phyloP scores from a whole-genome alignment of 257 asterid species.

The Avicennia marina region DNA sequence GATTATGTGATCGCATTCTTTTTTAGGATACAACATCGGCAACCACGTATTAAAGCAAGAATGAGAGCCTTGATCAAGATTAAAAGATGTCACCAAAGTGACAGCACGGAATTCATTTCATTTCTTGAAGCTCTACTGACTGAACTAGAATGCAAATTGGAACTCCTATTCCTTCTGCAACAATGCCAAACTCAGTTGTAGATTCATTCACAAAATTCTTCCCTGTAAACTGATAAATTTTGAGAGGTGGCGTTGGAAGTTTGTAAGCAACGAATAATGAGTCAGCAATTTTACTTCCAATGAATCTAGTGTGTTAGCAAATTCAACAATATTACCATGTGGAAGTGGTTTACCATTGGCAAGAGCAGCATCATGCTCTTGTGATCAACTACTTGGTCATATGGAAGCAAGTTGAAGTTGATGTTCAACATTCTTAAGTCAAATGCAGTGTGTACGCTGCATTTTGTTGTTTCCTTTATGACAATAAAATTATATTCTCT shows the following conservation, averaged over 20 bases:
- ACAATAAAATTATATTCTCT: not conserved
- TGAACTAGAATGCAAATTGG: not conserved
- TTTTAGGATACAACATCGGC: not conserved
- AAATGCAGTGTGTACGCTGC: not conserved
- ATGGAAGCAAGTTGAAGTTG: not conserved
- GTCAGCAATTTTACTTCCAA: not conserved
- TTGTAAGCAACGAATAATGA: not conserved
- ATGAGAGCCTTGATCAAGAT: not conserved
- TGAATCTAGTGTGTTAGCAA: not conserved
- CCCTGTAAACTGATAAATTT: not conserved
- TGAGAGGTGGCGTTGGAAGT: not conserved
- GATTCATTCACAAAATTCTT: not conserved
- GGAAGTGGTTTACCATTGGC: not conserved
- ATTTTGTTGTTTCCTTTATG: not conserved
- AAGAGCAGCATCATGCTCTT: not conserved
- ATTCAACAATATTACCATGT: not conserved
- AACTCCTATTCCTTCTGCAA: not conserved
- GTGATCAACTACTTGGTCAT: slow-evolving; percentile 1
- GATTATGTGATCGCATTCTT: not conserved
- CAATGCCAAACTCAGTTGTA: not conserved
- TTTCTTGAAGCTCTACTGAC: not conserved
- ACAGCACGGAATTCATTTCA: not conserved
- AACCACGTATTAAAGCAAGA: not conserved
- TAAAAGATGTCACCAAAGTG: not conserved
- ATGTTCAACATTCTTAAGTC: not conserved